Base-by-base conservation (phyloP, 805 yeast species). In the Teunomyces barrocoloradensis region DNA sequence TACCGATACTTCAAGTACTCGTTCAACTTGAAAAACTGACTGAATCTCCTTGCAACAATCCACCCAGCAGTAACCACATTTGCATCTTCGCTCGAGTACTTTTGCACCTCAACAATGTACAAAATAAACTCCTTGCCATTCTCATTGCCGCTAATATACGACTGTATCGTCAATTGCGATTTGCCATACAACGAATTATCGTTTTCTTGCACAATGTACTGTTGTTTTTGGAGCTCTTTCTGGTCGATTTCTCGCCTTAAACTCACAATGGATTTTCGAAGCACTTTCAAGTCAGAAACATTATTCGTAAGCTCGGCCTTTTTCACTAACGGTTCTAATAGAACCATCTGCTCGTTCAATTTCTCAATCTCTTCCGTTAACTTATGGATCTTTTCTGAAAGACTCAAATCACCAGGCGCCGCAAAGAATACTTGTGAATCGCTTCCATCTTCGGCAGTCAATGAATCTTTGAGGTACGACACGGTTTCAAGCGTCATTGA, bases 241-340 rank as follows among this genome's bases (percentile, higher is more conserved):
- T 82, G 62, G 42, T 80, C 80, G n/a, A 89, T 75, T 58, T 91
- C 97, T 50, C 86, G 73, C 30, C 78, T 79, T 47, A 89, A 73
- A 47, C 89, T 81, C 12, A 76, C 54, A 42, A 80, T 79, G 0
- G 97, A 89, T 56, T 84, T 86, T 43, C 70, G 72, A 53, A 92
- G 66, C 40, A 90, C 75, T 47, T 83, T 78, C 42, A 87, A 67
- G 58, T 90, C 94, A 4, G 81, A 75, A 5, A 78, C 66, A 60
- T 87, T 87, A 61, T 89, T 87, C 0, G 95, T 89, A 28, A 92
- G 68, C 56, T 89, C 96, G 0, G 97, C 96, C 59, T 92, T 92
- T 39, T 75, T 71, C 34, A 89, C 63, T 40, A 92, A 69, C 4
- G 92, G 85, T 11, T 77, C 80, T 34, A 92, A 64, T 20, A 91